Evolutionary conservation across 768 basidiomycete genomes (phyloP).

Genomic region (Mycena vitilis): DNA sequence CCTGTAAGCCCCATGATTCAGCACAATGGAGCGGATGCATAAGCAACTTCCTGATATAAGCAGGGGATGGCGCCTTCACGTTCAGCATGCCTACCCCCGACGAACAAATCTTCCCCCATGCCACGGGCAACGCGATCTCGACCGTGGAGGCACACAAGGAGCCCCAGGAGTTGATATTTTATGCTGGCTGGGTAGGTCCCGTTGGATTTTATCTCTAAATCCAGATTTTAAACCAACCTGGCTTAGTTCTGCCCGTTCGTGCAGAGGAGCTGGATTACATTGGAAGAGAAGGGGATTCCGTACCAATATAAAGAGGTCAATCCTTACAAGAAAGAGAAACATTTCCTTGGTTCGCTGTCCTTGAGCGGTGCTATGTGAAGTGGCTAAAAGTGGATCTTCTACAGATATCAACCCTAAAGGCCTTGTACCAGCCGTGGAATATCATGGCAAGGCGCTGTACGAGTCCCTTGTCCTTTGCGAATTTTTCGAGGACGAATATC

Average conservation of each 20-base stretch:
- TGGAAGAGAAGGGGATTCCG: slow-evolving; percentile 74
- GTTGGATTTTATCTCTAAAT: neutral
- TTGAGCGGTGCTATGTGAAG: neutral
- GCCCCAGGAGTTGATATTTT: slow-evolving; percentile 68
- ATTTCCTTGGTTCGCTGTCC: slow-evolving; percentile 57
- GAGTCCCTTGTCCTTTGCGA: slow-evolving; percentile 74
- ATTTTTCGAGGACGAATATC: slow-evolving; percentile 74
- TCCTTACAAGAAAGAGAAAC: slow-evolving; percentile 75
- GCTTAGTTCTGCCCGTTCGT: slow-evolving; percentile 68
- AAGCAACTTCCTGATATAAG: slow-evolving; percentile 1
- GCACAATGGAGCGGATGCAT: slow-evolving; percentile 12
- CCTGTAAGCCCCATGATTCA: neutral
- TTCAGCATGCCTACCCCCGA: slow-evolving; percentile 19
- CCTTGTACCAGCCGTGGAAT: slow-evolving; percentile 66
- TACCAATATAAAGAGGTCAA: slow-evolving; percentile 78
- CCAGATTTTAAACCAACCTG: neutral
- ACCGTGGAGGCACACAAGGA: slow-evolving; percentile 64
- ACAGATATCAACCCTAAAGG: slow-evolving; percentile 74
- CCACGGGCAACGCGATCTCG: slow-evolving; percentile 65
- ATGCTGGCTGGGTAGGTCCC: slow-evolving; percentile 65
- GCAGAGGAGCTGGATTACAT: slow-evolving; percentile 72
- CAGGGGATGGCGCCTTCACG: neutral
- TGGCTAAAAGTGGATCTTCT: neutral
- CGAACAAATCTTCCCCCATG: slow-evolving; percentile 62
- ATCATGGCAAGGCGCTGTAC: slow-evolving; percentile 69